Percentiles rank a stretch among this genome's conserved stretches.
These are phyloP conservation scores for Coemansia sp. DNA, from an alignment of 192 early-diverging fungal species.

Conservation along the genomic window DNA sequence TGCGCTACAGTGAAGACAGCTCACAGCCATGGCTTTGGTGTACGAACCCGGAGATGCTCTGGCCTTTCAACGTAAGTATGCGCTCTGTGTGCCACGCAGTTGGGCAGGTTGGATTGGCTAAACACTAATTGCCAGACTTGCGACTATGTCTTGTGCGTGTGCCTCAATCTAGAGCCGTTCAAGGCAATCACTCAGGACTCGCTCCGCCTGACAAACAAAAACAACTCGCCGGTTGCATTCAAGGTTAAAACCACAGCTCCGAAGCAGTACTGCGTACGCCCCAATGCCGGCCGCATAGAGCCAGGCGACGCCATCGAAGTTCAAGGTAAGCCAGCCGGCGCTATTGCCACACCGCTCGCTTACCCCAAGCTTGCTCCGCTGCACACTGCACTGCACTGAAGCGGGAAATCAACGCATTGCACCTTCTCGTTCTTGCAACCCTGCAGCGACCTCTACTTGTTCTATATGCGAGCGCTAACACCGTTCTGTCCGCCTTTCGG, in stretches of 20 bases:
- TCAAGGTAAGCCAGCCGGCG: conserved; percentile 57
- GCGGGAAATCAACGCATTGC: not conserved
- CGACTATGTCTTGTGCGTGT: not conserved
- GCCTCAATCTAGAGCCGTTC: conserved; percentile 56
- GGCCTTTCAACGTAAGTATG: conserved; percentile 57
- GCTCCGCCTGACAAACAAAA: conserved; percentile 61
- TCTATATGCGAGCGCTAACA: no score
- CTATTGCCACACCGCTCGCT: no score
- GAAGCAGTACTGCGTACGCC: conserved; percentile 93
- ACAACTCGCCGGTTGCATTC: conserved; percentile 75
- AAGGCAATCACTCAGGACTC: conserved; percentile 55
- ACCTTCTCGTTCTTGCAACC: no score
- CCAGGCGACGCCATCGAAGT: conserved; percentile 66
- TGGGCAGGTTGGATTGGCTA: not conserved
- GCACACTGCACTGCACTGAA: no score
- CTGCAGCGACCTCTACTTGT: not conserved
- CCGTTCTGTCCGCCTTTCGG: not conserved
- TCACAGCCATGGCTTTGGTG: conserved; percentile 54
- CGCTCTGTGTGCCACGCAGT: not conserved
- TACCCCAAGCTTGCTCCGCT: no score
- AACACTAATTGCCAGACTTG: no score
- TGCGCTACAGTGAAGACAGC: not conserved
- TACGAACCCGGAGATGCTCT: conserved; percentile 57
- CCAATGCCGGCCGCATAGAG: conserved; percentile 80
- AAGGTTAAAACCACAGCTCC: conserved; percentile 99